phyloP scores from a whole-genome alignment of 495 filamentous ascomycete genomes.

The Aspergillus steynii region DNA sequence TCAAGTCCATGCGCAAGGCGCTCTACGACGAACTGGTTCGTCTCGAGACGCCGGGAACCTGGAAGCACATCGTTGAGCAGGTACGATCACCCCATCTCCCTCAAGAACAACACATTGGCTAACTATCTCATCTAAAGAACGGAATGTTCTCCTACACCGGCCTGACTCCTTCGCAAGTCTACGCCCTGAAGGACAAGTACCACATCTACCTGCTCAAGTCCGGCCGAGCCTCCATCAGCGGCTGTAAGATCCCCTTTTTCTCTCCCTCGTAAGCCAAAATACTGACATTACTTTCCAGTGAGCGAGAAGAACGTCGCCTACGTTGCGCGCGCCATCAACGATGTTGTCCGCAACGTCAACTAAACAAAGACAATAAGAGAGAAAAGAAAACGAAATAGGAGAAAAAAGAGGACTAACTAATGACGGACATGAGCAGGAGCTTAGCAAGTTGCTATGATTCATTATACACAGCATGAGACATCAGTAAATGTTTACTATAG shows the following conservation, averaged over 20 bases:
- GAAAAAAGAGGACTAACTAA: not conserved
- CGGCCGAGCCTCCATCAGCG: slow-evolving; percentile 49
- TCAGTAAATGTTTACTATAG: no score
- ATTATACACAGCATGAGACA: no score
- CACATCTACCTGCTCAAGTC: slow-evolving; percentile 52
- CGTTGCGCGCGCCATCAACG: slow-evolving; percentile 48
- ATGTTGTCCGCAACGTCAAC: slow-evolving; percentile 45
- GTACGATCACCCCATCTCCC: slow-evolving; percentile 19
- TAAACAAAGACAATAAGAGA: slow-evolving; percentile 17
- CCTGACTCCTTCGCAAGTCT: slow-evolving; percentile 45
- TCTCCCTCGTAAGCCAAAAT: slow-evolving; percentile 8
- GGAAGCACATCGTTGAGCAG: slow-evolving; percentile 52
- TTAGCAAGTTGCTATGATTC: no score
- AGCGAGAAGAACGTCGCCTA: slow-evolving; percentile 51
- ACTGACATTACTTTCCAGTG: slow-evolving; percentile 38
- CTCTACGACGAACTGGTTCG: slow-evolving; percentile 45
- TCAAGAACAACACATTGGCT: not conserved
- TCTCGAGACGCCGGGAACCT: slow-evolving; percentile 48
- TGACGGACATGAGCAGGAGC: no score
- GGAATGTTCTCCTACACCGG: slow-evolving; percentile 58
- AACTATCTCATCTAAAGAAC: slow-evolving; percentile 32
- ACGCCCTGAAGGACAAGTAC: slow-evolving; percentile 47
- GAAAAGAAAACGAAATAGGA: slow-evolving; percentile 2
- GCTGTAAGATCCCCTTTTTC: slow-evolving; percentile 33
- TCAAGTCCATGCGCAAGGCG: slow-evolving; percentile 48